A percentile compares a stretch with the other conserved stretches of the same genome.
phyloP scores from a whole-genome alignment of 495 filamentous ascomycete genomes.

The Neurospora sp. region DNA sequence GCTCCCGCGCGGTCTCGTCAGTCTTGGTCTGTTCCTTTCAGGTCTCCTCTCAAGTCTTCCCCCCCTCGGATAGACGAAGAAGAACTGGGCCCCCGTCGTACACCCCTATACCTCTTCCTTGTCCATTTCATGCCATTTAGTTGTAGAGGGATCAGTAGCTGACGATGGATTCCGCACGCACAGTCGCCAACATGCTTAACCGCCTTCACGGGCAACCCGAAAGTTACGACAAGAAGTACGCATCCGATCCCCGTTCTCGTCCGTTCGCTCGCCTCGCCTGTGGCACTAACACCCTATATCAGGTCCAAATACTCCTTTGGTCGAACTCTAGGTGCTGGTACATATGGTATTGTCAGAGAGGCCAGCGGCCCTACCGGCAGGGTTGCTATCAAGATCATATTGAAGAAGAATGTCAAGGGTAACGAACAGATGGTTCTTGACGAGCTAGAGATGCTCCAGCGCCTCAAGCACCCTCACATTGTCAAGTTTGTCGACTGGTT shows the following conservation, averaged over 20 bases:
- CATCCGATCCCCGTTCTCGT: not conserved
- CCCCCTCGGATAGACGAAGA: not conserved
- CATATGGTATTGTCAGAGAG: slow-evolving; percentile 96
- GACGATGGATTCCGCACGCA: slow-evolving; percentile 3
- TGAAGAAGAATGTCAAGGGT: slow-evolving; percentile 98
- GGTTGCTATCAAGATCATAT: slow-evolving; percentile 96
- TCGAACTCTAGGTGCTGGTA: slow-evolving; percentile 87
- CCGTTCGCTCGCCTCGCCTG: not conserved
- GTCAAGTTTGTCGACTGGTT: slow-evolving; percentile 99
- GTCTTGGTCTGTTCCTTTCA: slow-evolving; percentile 14
- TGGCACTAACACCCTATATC: slow-evolving; percentile 7
- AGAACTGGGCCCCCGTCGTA: not conserved
- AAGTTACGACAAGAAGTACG: slow-evolving; percentile 96
- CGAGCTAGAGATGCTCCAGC: slow-evolving; percentile 85
- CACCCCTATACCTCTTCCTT: not conserved
- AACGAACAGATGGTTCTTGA: slow-evolving; percentile 99
- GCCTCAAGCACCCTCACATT: slow-evolving; percentile 87
- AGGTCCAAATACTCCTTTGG: slow-evolving; percentile 87
- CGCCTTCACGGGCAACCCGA: slow-evolving; percentile 96
- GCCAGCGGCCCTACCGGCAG: slow-evolving; percentile 74
- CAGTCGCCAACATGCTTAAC: slow-evolving; percentile 88
- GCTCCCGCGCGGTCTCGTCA: slow-evolving; percentile 11
- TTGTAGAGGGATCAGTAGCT: not conserved
- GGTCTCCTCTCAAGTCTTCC: not conserved
- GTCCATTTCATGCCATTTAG: not conserved